Conservation (phyloP, 1,284 basidiomycete species). For the Pseudozyma sp. region DNA sequence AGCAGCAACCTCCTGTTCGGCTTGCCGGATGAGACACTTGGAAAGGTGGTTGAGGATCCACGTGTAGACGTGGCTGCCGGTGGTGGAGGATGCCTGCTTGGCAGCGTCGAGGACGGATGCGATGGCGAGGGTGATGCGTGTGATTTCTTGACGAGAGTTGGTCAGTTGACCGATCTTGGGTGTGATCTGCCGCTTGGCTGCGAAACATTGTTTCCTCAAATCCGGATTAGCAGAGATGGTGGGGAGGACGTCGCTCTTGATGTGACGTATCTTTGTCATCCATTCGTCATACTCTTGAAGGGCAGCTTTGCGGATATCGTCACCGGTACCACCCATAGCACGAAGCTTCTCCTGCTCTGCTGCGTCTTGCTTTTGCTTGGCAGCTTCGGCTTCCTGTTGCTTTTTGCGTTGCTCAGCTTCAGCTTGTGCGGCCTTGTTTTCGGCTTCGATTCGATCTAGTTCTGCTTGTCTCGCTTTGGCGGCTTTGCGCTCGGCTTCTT, state of each 20-base stretch:
- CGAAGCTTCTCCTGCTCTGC: slow-evolving; percentile 34
- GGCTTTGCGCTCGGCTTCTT: slow-evolving; percentile 59
- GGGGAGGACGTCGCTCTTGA: slow-evolving; percentile 82
- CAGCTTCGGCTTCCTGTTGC: slow-evolving; percentile 36
- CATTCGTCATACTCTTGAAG: slow-evolving; percentile 51
- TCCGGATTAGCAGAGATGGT: slow-evolving; percentile 77
- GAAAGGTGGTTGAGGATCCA: slow-evolving; percentile 86
- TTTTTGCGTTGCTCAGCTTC: slow-evolving; percentile 36
- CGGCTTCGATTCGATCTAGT: slow-evolving; percentile 51
- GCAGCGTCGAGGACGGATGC: slow-evolving; percentile 72
- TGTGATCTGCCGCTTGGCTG: slow-evolving; percentile 83
- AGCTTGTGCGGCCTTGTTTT: slow-evolving; percentile 53
- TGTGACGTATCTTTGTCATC: slow-evolving; percentile 71
- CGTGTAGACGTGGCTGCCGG: slow-evolving; percentile 72
- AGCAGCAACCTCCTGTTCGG: slow-evolving; percentile 91
- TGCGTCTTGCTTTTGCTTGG: slow-evolving; percentile 42
- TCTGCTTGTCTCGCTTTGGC: slow-evolving; percentile 55
- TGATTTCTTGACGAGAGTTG: slow-evolving; percentile 79
- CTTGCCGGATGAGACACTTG: slow-evolving; percentile 90
- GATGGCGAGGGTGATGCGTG: slow-evolving; percentile 79
- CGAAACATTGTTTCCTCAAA: slow-evolving; percentile 71
- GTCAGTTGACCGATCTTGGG: slow-evolving; percentile 92
- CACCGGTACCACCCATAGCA: slow-evolving; percentile 43
- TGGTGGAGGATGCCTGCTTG: slow-evolving; percentile 66
- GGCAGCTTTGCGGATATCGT: slow-evolving; percentile 45